Evolutionary conservation across 2,329 filamentous ascomycete genomes (phyloP).

Genomic region (Hymenoscyphus albidus): DNA sequence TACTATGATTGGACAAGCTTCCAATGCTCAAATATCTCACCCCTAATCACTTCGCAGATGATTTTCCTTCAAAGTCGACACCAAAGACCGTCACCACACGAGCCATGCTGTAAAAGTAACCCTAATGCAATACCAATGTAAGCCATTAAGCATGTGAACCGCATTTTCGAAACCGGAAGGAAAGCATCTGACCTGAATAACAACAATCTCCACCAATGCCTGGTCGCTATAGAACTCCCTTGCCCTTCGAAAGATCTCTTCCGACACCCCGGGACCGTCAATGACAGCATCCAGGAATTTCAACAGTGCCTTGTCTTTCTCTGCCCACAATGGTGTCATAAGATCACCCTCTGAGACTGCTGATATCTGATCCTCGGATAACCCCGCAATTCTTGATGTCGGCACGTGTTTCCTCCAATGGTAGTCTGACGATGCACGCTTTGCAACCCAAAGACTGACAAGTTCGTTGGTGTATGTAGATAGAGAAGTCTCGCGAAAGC

Average conservation of each 20-base stretch:
- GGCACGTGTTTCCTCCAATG: constrained; percentile 26
- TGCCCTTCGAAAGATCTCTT: constrained; percentile 21
- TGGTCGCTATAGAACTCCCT: constrained; percentile 25
- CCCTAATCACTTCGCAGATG: background rate
- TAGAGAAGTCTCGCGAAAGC: constrained; percentile 26
- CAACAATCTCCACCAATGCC: constrained; percentile 24
- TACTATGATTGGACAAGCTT: background rate
- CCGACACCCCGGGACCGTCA: constrained; percentile 21
- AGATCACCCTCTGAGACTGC: constrained; percentile 21
- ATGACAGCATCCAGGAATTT: constrained; percentile 26
- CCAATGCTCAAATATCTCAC: background rate
- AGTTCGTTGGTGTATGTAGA: constrained; percentile 24
- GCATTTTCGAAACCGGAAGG: background rate
- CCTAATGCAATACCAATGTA: constrained; percentile 13
- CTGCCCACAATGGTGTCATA: constrained; percentile 19
- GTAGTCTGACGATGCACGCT: constrained; percentile 23
- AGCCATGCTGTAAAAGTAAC: constrained; percentile 24
- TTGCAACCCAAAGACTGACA: constrained; percentile 22
- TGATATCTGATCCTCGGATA: constrained; percentile 21
- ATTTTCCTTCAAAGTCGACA: constrained; percentile 20
- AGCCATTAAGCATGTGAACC: constrained; percentile 4
- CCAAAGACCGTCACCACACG: constrained; percentile 23
- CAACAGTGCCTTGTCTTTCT: constrained; percentile 22
- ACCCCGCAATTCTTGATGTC: constrained; percentile 18
- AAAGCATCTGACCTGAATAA: constrained; percentile 23